Conservation (phyloP, 257 asterid species). For the Schizonepeta tenuifolia region DNA sequence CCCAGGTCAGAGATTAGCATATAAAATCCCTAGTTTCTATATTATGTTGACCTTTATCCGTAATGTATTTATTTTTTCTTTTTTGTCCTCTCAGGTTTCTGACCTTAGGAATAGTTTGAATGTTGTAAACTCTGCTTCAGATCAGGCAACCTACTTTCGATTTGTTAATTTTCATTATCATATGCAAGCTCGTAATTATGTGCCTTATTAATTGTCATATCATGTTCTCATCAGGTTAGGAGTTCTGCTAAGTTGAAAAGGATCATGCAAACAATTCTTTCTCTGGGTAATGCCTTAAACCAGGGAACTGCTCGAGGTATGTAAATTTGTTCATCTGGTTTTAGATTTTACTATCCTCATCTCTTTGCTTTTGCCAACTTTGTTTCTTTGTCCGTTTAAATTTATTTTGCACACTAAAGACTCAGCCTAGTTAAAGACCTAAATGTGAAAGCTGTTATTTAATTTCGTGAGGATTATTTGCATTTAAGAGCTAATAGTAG, state of each 20-base stretch:
- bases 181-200: conserved; percentile 7
- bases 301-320: conserved; percentile 97
- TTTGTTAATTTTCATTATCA: conserved; percentile 32
- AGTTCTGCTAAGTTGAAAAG: conserved; percentile 82
- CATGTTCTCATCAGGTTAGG: conserved; percentile 71
- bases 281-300: conserved; percentile 92
- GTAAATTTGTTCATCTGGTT: conserved; percentile 36
- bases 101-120: conserved; percentile 79
- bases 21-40: conserved; percentile 26
- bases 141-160: conserved; percentile 65
- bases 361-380: conserved; percentile 18
- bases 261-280: conserved; percentile 95
- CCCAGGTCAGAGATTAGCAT: conserved; percentile 65
- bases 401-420: neutral
- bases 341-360: conserved; percentile 19
- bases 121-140: conserved; percentile 80
- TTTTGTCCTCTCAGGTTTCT: conserved; percentile 61
- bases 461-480: conserved; percentile 2
- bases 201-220: conserved; percentile 33
- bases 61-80: conserved; percentile 1
- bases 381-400: conserved; percentile 11
- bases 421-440: neutral
- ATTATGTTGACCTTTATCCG: conserved; percentile 6
- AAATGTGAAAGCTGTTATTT: conserved; percentile 1
- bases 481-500: too few species aligned